Base-by-base conservation (phyloP, 2,329 filamentous ascomycete genomes). In the Colletotrichum somersetense region DNA sequence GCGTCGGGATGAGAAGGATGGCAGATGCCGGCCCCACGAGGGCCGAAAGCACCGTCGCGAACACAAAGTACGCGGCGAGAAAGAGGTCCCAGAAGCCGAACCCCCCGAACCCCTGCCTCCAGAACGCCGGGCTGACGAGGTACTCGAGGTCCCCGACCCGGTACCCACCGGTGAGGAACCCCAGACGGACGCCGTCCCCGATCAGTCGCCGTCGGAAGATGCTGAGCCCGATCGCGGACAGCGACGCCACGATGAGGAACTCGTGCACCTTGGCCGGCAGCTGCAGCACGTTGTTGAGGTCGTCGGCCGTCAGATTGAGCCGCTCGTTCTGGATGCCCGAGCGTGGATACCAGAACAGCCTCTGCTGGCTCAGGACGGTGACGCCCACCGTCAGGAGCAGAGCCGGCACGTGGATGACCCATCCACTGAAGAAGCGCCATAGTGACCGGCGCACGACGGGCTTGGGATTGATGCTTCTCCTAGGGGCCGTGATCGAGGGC, bases 11-110 rank as follows among this genome's bases (percentile, higher is more conserved):
- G 7, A 75, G 61, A 12, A 74, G 62, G 11, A 75, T 56, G 12
- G 66, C 71, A 8, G 67, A 74, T 11, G 71, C 73, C 3, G 72
- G 66, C 1, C 66, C 66, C 11, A 73, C 53, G 16, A 74, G 23
- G n/a, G 67, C 52, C 7, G 71, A 66, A 7, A 73, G 23, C 8
- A 73, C 35, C 1, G 71, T 73, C 12, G 62, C 52, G 35, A 71
- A 63, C 23, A 66, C 4, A 5, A 73, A 40, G 16, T 61, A 62
- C 2, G 35, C 33, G 10, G 57, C 46, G 1, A 71, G 53, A 0
- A 66, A 23, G 30, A 62, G 3, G 8, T 70, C 71, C 68, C 68
- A 67, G 3, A 52, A 30, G 0, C 48, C 30, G 2, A 30, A 33
- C 0, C 35, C 30, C 3, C 50, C 44, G n/a, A 40, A 20, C 5